Base-by-base conservation (phyloP, 768 basidiomycete genomes). In the Pleurotus salmoneostramineus region DNA sequence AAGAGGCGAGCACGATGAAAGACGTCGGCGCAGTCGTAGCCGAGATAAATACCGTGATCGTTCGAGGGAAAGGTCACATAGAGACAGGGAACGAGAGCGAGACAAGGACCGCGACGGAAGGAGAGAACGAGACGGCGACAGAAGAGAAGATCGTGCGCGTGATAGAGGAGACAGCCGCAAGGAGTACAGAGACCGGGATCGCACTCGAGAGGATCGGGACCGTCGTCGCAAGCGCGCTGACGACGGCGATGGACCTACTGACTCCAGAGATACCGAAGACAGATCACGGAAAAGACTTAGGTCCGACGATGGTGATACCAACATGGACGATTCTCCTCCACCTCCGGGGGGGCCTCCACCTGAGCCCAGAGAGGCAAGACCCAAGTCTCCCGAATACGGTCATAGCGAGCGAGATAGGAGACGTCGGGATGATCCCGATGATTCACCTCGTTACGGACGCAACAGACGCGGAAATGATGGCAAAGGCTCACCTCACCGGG, bases 151-250 rank as follows among this genome's bases (percentile, higher is more conserved):
- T 57, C 78, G 78, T 42, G 78, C 72, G 52, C 73, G 79, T 58
- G 83, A 83, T 46, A 71, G 74, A 63, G 82, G 79, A 12, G 80
- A 86, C 50, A 74, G 81, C 61, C 79, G 83, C 42, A 80, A 84
- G 65, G 76, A 82, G 60, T 76, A 79, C 64, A 76, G 83, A 48
- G 82, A 84, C 50, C 70, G 78, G 57, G 76, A 77, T 55, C 66
- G 70, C 49, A 74, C 78, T 58, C 68, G 73, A 62, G 81, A 80
- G 55, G 81, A 85, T 57, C 69, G 77, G 58, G 81, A 82, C 56
- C 68, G 83, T 58, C 79, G 89, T 50, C 82, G 91, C 61, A 88
- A 88, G 70, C 79, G 89, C 64, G 77, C 74, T 31, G 88, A 91
- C 54, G 83, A 88, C 31, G 75, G 75, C 0, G 84, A 84, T 15